Conservation (phyloP, 1,139 yeast species). For the Meyerozyma sp. region DNA sequence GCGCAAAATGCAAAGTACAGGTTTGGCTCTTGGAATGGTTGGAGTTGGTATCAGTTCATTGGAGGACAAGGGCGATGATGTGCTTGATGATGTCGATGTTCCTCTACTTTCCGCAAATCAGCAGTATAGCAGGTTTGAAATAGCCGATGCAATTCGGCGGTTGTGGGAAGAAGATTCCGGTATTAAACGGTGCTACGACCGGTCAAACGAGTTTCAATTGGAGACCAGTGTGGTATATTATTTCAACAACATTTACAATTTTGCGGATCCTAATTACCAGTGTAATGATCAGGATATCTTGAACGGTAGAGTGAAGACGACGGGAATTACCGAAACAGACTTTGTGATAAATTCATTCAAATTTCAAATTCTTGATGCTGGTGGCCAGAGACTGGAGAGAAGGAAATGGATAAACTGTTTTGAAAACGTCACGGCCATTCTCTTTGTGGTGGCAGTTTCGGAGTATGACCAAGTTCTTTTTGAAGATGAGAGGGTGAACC, state of each 20-base stretch:
- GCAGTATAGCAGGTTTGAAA: conserved; percentile 25
- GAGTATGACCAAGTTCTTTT: conserved; percentile 90
- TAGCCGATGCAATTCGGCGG: conserved; percentile 62
- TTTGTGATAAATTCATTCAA: conserved; percentile 64
- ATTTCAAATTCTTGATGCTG: conserved; percentile 87
- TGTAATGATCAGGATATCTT: conserved; percentile 82
- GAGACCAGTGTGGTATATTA: conserved; percentile 79
- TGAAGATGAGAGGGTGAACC: conserved; percentile 84
- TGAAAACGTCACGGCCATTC: conserved; percentile 82
- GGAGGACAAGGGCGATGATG: conserved; percentile 4
- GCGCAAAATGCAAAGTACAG: conserved; percentile 52
- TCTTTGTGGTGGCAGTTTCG: conserved; percentile 87
- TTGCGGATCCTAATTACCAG: conserved; percentile 58
- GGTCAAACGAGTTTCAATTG: conserved; percentile 74
- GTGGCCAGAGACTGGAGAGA: conserved; percentile 94
- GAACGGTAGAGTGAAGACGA: conserved; percentile 88
- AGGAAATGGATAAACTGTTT: conserved; percentile 96
- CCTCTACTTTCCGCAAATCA: conserved; percentile 8
- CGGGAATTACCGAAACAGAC: conserved; percentile 87
- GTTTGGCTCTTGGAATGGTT: conserved; percentile 30
- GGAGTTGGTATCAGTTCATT: conserved; percentile 4
- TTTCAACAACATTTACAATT: conserved; percentile 61
- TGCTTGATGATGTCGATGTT: conserved; percentile 11
- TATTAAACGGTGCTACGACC: conserved; percentile 51
- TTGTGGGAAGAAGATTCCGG: conserved; percentile 73